Evolutionary conservation across 805 yeast genomes (phyloP), one percentile per base, ranked within the genome.

Genomic region (Priceomyces fermenticarens): DNA sequence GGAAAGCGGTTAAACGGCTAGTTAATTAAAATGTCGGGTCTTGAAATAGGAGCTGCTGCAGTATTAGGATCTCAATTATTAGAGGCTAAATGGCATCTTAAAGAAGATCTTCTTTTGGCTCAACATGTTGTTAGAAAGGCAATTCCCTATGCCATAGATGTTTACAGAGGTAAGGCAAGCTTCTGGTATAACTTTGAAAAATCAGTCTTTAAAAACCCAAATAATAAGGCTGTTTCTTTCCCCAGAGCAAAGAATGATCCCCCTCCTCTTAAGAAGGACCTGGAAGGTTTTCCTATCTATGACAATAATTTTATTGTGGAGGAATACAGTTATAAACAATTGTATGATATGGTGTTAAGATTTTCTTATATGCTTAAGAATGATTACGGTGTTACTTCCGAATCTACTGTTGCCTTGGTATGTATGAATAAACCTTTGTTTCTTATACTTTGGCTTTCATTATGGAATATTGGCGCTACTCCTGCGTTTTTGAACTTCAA

Each of bases 401-500:
- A 82, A 32, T 87, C 87, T 48, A 74, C 81, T 8, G 78, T 91
- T 35, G 95, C 86, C 0, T 53, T 91, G 33, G 83, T 83, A 53
- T 84, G 80, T 55, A 83, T 86, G 54, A 90, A 90, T 62, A 88
- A 85, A 57, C 96, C 96, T 2, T 67, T 88, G 46, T 87, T 86
- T 53, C 63, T 90, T 11, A 73, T 89, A 40, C 57, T 85, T 31
- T 87, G 96, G 95, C 72, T 86, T 40, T 85, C 96, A 0, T 63
- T 85, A 36, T 90, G 97, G 97, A 86, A 88, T 53, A 72, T 90
- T 40, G 97, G 97, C 32, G 96, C 96, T 1, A 62, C 74, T 7
- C 97, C 97, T 0, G 89, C 96, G 0, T 85, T 91, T 52, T 66
- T 91, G 53, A 90, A 90, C 65, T 87, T 81, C 65, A 90, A 89